Evolutionary conservation across 768 basidiomycete genomes (phyloP).

Genomic region (Pulveroboletus sp.): DNA sequence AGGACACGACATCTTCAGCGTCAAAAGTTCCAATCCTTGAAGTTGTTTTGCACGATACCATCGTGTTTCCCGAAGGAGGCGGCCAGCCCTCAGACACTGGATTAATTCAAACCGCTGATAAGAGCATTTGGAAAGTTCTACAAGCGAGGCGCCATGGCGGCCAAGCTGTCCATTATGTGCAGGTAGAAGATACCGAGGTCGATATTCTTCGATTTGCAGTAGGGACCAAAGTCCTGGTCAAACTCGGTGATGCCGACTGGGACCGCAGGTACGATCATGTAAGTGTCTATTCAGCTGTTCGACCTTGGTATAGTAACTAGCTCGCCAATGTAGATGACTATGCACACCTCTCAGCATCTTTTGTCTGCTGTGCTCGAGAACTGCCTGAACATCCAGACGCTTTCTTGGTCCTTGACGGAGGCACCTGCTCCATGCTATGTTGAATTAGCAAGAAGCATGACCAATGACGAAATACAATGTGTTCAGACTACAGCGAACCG

Average conservation of each 20-base stretch:
- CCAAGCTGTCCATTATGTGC: slow-evolving; percentile 73
- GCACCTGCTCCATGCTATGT: slow-evolving; percentile 73
- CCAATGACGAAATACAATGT: slow-evolving; percentile 53
- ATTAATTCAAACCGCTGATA: slow-evolving; percentile 43
- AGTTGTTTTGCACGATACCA: slow-evolving; percentile 70
- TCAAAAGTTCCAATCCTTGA: slow-evolving; percentile 53
- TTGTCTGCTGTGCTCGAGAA: slow-evolving; percentile 78
- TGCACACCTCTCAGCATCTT: slow-evolving; percentile 84
- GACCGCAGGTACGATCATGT: slow-evolving; percentile 74
- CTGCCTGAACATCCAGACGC: slow-evolving; percentile 59
- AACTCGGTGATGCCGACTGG: slow-evolving; percentile 58
- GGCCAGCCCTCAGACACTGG: slow-evolving; percentile 82
- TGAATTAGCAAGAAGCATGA: slow-evolving; percentile 70
- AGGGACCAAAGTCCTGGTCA: slow-evolving; percentile 50
- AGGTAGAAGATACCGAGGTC: slow-evolving; percentile 37
- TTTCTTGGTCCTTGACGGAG: slow-evolving; percentile 78
- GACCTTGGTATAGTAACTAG: neutral
- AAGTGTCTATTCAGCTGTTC: slow-evolving; percentile 27
- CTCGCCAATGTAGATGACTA: slow-evolving; percentile 54
- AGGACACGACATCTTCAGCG: slow-evolving; percentile 46
- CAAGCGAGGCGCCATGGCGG: slow-evolving; percentile 70
- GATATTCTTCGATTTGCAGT: slow-evolving; percentile 47
- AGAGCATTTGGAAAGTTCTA: slow-evolving; percentile 54
- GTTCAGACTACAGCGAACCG: slow-evolving; percentile 66
- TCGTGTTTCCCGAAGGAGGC: slow-evolving; percentile 81